A percentile compares a stretch with the other conserved stretches of the same genome.
phyloP scores from a whole-genome alignment of 345 rosid genomes.

The Ricinus communis region DNA sequence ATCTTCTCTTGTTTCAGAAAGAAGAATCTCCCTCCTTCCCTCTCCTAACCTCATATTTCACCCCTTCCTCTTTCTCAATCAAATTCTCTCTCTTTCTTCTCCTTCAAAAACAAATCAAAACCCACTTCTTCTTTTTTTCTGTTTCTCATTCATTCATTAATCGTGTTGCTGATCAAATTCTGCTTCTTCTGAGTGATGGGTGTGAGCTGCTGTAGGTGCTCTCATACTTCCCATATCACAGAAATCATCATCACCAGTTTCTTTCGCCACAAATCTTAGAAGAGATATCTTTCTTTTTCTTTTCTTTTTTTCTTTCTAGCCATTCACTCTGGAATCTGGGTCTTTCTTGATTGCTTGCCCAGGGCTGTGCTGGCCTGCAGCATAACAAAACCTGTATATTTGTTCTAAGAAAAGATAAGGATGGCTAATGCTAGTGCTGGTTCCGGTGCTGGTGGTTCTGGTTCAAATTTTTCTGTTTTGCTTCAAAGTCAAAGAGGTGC shows the following conservation, averaged over 20 bases:
- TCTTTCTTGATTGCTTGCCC: slow-evolving; percentile 6
- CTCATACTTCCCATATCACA: slow-evolving; percentile 70
- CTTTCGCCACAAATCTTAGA: slow-evolving; percentile 65
- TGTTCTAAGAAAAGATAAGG: slow-evolving; percentile 1
- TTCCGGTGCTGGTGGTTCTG: slow-evolving; percentile 16
- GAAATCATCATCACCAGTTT: slow-evolving; percentile 79
- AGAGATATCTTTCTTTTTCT: background rate
- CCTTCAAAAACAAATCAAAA: background rate
- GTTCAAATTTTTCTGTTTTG: slow-evolving; percentile 39
- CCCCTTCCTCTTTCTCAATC: background rate
- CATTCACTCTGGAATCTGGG: slow-evolving; percentile 3
- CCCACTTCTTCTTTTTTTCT: background rate
- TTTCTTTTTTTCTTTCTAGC: too few species aligned
- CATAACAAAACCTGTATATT: slow-evolving; percentile 20
- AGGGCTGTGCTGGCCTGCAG: slow-evolving; percentile 21
- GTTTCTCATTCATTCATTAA: background rate
- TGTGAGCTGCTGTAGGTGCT: slow-evolving; percentile 53
- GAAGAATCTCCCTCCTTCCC: background rate
- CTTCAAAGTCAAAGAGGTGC: slow-evolving; percentile 44
- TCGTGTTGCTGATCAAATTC: background rate
- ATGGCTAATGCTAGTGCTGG: slow-evolving; percentile 44
- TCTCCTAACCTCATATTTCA: background rate
- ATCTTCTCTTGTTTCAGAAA: background rate
- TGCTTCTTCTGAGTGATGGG: slow-evolving; percentile 56
- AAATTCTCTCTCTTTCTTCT: background rate